A percentile compares a stretch with the other conserved stretches of the same genome.
phyloP scores from a whole-genome alignment of 805 yeast species.

The Starmerella khaoyaiensis region DNA sequence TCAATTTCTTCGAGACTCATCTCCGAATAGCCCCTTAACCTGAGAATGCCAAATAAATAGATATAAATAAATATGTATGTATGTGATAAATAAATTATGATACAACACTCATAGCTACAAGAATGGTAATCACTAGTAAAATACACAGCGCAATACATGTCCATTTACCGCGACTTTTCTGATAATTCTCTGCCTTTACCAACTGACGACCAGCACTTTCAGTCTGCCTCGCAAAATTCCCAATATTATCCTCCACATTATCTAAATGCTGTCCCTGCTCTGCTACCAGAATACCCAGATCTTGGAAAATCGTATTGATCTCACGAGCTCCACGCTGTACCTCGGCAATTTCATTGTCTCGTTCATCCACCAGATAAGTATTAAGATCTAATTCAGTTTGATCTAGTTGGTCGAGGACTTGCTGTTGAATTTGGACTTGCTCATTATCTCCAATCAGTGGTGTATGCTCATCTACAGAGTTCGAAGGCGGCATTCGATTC shows the following conservation, averaged over 20 bases:
- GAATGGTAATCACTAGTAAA: conserved; percentile 44
- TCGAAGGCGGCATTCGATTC: not conserved
- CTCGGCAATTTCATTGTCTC: conserved; percentile 58
- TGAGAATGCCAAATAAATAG: not conserved
- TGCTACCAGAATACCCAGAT: conserved; percentile 59
- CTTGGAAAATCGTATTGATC: conserved; percentile 73
- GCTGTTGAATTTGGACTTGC: conserved; percentile 21
- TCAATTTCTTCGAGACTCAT: conserved; percentile 17
- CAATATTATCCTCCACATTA: conserved; percentile 67
- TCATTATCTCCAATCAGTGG: not conserved
- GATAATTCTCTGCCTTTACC: conserved; percentile 61
- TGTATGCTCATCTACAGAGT: conserved; percentile 1
- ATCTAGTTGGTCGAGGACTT: conserved; percentile 32
- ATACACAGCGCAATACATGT: conserved; percentile 52
- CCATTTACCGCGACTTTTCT: conserved; percentile 57
- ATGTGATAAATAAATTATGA: not conserved
- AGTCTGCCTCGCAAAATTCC: conserved; percentile 48
- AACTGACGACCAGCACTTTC: conserved; percentile 62
- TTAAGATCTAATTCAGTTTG: conserved; percentile 25
- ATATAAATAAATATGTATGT: not conserved
- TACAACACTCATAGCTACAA: conserved; percentile 29
- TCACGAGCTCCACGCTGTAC: conserved; percentile 71
- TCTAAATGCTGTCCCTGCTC: conserved; percentile 82
- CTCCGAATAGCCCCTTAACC: conserved; percentile 1
- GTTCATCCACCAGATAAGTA: conserved; percentile 40